Percentiles rank a stretch among this genome's conserved stretches.
These are phyloP conservation scores for Mycocentrospora acerina DNA, from an alignment of 2,329 filamentous ascomycete genomes.

Conservation along the genomic window DNA sequence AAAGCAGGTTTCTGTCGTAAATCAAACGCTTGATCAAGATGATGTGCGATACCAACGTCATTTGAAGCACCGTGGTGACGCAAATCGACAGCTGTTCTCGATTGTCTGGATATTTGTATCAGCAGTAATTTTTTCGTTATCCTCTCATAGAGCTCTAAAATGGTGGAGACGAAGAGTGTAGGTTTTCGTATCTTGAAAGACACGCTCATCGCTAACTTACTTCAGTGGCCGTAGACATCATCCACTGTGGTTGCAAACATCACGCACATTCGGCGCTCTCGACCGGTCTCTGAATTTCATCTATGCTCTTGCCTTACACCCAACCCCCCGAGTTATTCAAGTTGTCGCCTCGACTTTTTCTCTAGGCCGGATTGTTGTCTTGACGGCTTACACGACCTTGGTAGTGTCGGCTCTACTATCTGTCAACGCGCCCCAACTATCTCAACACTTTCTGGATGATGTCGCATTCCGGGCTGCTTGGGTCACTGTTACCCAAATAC, in stretches of 20 bases:
- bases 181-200: not conserved
- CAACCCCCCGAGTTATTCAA: conserved; percentile 3
- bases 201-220: not conserved
- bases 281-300: conserved; percentile 6
- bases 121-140: conserved; percentile 2
- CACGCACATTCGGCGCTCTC: not conserved
- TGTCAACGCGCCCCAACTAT: conserved; percentile 24
- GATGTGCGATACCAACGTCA: conserved; percentile 28
- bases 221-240: conserved; percentile 8
- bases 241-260: not conserved
- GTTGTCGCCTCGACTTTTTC: conserved; percentile 2
- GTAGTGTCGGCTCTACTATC: conserved; percentile 13
- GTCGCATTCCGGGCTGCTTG: conserved; percentile 34
- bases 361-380: conserved; percentile 7
- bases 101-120: conserved; percentile 18
- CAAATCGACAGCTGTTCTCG: conserved; percentile 17
- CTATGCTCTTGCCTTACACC: conserved; percentile 6
- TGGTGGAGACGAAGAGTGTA: conserved; percentile 18
- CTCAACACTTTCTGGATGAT: conserved; percentile 28
- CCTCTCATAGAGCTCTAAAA: not conserved
- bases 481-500: conserved; percentile 30
- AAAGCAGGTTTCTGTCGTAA: not conserved
- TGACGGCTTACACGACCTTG: conserved; percentile 8
- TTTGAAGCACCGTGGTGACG: conserved; percentile 20
- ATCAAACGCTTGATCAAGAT: conserved; percentile 11